Evolutionary conservation across 805 yeast species (phyloP).

Genomic region (Lipomyces orientalis): DNA sequence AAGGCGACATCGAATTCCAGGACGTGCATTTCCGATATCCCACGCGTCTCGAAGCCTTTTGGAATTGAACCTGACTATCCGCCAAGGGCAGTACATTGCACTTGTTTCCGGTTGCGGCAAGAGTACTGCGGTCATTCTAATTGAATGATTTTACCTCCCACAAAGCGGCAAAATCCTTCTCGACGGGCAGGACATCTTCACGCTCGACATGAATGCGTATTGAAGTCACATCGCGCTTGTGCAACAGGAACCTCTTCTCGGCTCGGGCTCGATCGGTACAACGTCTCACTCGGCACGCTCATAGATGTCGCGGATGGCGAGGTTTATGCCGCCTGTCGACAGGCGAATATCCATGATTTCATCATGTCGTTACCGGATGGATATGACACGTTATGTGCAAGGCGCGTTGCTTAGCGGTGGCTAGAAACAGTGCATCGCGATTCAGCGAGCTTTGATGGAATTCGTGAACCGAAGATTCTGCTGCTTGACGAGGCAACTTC

Average conservation of each 20-base stretch:
- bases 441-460: constrained; percentile 80
- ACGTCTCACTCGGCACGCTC: constrained; percentile 69
- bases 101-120: constrained; percentile 68
- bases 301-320: constrained; percentile 46
- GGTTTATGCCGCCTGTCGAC: constrained; percentile 51
- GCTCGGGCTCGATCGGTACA: constrained; percentile 82
- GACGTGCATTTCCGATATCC: constrained; percentile 45
- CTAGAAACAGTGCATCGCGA: constrained; percentile 81
- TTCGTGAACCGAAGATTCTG: constrained; percentile 66
- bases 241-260: constrained; percentile 63
- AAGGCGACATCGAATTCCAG: constrained; percentile 60
- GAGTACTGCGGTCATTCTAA: constrained; percentile 54
- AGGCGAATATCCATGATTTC: constrained; percentile 60
- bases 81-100: constrained; percentile 85
- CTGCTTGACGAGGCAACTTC: constrained; percentile 89
- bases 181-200: constrained; percentile 58
- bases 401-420: constrained; percentile 76
- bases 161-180: constrained; percentile 55
- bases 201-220: constrained; percentile 56
- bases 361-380: too few relatives aligned
- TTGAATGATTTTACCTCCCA: constrained; percentile 60
- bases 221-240: constrained; percentile 64
- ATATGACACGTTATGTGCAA: constrained; percentile 61
- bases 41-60: constrained; percentile 41
- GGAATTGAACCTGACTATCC: constrained; percentile 50